phyloP scores from a whole-genome alignment of 169 alveolate genomes.

The Plasmodium fragile region DNA sequence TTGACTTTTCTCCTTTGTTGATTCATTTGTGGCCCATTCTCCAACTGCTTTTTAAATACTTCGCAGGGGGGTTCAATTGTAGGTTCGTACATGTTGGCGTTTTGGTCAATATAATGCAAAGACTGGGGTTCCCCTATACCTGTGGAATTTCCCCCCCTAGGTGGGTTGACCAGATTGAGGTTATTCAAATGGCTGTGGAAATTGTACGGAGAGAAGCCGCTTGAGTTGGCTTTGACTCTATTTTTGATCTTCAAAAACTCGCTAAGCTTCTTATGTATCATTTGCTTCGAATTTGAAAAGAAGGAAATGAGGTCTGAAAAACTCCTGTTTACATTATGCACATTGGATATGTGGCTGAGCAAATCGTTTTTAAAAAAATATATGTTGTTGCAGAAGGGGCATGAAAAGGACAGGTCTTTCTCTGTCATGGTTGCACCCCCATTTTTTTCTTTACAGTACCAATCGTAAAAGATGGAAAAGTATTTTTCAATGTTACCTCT shows the following conservation, averaged over 20 bases:
- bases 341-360: constrained; percentile 60
- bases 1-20: neutral
- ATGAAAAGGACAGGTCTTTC: constrained; percentile 25
- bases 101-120: neutral
- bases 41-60: neutral
- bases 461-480: constrained; percentile 46
- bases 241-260: constrained; percentile 48
- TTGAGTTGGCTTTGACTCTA: neutral
- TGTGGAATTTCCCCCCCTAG: neutral
- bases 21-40: neutral
- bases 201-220: neutral
- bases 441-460: constrained; percentile 20
- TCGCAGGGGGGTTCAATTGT: neutral
- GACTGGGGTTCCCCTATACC: neutral
- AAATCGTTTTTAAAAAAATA: constrained; percentile 66
- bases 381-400: constrained; percentile 59
- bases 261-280: constrained; percentile 51
- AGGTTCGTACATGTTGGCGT: neutral
- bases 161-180: neutral
- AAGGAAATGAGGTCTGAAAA: constrained; percentile 40
- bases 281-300: constrained; percentile 60
- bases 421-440: neutral
- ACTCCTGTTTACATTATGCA: constrained; percentile 51
- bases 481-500: constrained; percentile 56
- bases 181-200: neutral